Evolutionary conservation across 768 basidiomycete genomes (phyloP).

Genomic region (Panus rudis): DNA sequence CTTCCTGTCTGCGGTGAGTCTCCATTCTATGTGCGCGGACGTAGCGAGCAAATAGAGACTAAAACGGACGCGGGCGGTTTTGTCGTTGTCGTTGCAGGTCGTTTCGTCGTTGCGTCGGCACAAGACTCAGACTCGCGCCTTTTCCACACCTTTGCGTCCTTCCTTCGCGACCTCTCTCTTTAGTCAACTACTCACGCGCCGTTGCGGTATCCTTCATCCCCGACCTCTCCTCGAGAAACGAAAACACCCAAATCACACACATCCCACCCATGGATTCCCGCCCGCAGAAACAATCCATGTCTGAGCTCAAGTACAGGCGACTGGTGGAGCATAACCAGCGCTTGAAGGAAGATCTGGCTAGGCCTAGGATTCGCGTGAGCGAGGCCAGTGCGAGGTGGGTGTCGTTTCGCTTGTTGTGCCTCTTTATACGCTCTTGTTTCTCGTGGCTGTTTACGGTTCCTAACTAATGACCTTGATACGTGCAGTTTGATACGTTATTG

Average conservation of each 20-base stretch:
- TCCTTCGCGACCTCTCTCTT: conserved; percentile 1
- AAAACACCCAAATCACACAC: no score
- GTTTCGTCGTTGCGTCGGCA: no score
- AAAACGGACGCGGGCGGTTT: no score
- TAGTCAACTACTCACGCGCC: no score
- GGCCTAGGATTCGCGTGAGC: conserved; percentile 65
- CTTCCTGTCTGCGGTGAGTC: conserved; percentile 1
- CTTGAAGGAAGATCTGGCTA: conserved; percentile 61
- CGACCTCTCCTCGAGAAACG: background rate
- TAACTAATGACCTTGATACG: background rate
- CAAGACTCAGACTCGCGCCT: background rate
- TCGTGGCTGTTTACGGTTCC: background rate
- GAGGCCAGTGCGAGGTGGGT: conserved; percentile 63
- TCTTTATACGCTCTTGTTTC: background rate
- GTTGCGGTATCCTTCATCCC: background rate
- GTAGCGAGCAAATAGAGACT: background rate
- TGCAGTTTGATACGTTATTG: conserved; percentile 65
- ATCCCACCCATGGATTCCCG: conserved; percentile 26
- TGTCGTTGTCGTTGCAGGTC: no score
- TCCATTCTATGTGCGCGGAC: conserved; percentile 1
- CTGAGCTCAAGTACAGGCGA: conserved; percentile 75
- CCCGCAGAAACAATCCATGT: conserved; percentile 59
- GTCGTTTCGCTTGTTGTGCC: background rate
- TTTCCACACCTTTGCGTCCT: conserved; percentile 1
- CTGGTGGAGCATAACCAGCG: conserved; percentile 71